These are phyloP conservation scores for Rhodotorula sp. DNA, from an alignment of 1,284 basidiomycete species.

Conservation along the genomic window DNA sequence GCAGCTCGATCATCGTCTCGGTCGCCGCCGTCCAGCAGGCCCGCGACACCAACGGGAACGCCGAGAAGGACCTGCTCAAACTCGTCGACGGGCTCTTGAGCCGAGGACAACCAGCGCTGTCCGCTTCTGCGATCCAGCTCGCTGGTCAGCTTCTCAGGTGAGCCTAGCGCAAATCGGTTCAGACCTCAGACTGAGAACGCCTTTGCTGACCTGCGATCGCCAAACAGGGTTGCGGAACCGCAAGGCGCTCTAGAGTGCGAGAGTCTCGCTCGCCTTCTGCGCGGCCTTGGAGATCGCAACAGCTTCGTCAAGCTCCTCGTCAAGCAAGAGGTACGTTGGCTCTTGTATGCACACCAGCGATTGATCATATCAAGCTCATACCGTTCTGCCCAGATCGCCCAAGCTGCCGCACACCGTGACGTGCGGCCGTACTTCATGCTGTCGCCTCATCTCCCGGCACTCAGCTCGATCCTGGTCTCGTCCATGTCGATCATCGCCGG, in stretches of 20 bases:
- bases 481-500: constrained; percentile 17
- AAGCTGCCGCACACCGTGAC: constrained; percentile 23
- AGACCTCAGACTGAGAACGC: neutral
- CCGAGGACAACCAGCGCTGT: neutral
- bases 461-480: constrained; percentile 30
- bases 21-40: constrained; percentile 19
- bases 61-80: constrained; percentile 9
- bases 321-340: constrained; percentile 18
- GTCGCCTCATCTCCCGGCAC: constrained; percentile 36
- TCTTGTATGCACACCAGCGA: too few relatives aligned
- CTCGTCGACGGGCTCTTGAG: constrained; percentile 10
- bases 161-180: neutral
- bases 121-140: constrained; percentile 18
- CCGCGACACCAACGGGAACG: neutral
- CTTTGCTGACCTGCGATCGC: too few relatives aligned
- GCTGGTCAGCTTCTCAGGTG: constrained; percentile 27
- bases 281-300: constrained; percentile 29
- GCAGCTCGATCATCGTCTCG: constrained; percentile 21
- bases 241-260: constrained; percentile 34
- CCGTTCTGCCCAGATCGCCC: constrained; percentile 7
- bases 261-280: constrained; percentile 22
- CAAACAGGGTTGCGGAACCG: constrained; percentile 18
- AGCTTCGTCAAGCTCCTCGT: constrained; percentile 26
- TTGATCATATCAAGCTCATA: neutral
- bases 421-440: constrained; percentile 36